Percentiles rank a stretch among this genome's conserved stretches.
Conservation (phyloP, 768 basidiomycete genomes). For the Gyrodon lividus region DNA sequence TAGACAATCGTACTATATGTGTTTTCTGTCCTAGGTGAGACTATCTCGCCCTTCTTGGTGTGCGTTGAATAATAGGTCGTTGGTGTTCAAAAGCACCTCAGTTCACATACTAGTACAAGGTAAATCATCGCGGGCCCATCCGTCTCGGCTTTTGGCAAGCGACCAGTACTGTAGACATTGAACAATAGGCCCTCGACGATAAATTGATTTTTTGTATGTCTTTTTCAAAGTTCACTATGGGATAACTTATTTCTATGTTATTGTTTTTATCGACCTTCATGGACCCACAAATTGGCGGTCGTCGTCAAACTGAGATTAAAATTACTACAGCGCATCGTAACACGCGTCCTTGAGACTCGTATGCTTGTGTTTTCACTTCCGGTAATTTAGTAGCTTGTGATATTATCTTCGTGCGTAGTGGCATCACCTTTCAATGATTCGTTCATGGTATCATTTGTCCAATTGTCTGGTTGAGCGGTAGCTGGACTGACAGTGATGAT, state of each 20-base stretch:
- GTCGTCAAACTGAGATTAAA: constrained; percentile 3
- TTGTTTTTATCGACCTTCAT: neutral
- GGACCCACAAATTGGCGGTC: neutral
- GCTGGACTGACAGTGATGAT: no score
- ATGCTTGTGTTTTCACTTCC: neutral
- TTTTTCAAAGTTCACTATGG: neutral
- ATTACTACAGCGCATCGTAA: neutral
- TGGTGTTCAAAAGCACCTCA: neutral
- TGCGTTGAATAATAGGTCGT: neutral
- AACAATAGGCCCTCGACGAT: neutral
- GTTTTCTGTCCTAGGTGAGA: neutral
- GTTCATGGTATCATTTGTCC: neutral
- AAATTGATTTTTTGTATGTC: neutral
- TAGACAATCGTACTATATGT: neutral
- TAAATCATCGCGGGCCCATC: neutral
- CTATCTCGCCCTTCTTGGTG: neutral
- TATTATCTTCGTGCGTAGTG: neutral
- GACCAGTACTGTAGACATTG: neutral
- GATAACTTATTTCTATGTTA: constrained; percentile 1
- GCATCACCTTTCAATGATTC: no score
- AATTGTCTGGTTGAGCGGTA: neutral
- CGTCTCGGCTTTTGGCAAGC: neutral
- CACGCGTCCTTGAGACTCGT: neutral
- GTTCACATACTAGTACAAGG: no score
- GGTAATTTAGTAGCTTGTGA: neutral